Evolutionary conservation across 805 yeast genomes (phyloP), one percentile per base, ranked within the genome.

Genomic region (Monosporozyma aerobia): DNA sequence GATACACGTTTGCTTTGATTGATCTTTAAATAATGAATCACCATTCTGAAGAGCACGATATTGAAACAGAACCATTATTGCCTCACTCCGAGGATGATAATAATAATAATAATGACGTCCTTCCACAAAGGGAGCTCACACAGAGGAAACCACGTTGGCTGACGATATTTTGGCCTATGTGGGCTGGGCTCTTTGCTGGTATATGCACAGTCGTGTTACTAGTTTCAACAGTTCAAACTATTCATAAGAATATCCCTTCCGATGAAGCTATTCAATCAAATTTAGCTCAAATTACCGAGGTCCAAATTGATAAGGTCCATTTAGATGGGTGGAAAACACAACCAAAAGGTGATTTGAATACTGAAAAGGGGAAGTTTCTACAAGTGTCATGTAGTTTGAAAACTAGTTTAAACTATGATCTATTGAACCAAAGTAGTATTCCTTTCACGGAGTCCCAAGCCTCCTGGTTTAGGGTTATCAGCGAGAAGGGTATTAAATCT

Each of bases 241-340:
- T 44, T 10, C 45, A 19, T 5, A 19, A 25, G 2, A 30, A 47
- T 29, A 27, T 46, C n/a, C 50, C 49, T 8, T 22, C 37, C 13
- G 22, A 46, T 9, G 61, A 63, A 13, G 59, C 48, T 11, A 49
- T 63, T 5, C 59, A 59, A 44, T 47, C 54, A 9, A 56, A 53
- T 41, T 47, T 60, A 2, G 14, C 55, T 3, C 50, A 55, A 3
- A 56, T 65, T 11, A 60, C 70, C 2, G 51, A 61, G 23, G 53
- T 62, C 23, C 41, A 63, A 30, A 40, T 67, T 3, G 44, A 51
- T 1, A 57, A 57, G 13, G 49, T 65, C 8, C 57, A 57, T 29
- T 43, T 65, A 9, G 67, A 65, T 41, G 70, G 69, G 1, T 67
- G 70, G 70, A 58, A 53, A 11, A 46, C 57, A 16, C 43, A 39